Evolutionary conservation across 495 filamentous ascomycete species (phyloP), one percentile per base, ranked within the genome.

Genomic region (Echria macrotheca): DNA sequence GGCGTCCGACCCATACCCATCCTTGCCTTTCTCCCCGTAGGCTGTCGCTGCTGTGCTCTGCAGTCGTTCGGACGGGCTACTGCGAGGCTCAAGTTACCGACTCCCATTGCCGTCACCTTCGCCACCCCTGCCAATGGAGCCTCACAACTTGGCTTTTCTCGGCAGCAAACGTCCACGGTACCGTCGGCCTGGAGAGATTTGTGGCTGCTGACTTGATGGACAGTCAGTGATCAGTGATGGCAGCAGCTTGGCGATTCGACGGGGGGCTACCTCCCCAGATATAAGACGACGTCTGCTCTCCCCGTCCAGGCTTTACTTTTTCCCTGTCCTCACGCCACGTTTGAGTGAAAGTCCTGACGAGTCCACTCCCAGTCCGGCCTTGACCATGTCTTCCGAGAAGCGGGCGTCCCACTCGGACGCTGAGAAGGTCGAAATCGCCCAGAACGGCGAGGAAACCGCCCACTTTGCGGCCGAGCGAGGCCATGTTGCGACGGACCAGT

Each of bases 401-500:
- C 31, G 28, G 39, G n/a, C 37, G 47, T 50, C 47, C 15, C n/a
- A n/a, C n/a, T 12, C 28, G 10, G 47, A 43, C 37, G 47, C 28
- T 28, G 54, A 44, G 24, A 54, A 56, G 31, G 47, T 24, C 8
- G 48, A 31, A 8, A 32, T 23, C n/a, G 17, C 23, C 25, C 46
- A 50, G 38, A 19, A 15, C 32, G 41, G 11, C 12, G 44, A 33
- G 17, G n/a, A n/a, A n/a, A 38, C 11, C 24, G 35, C 36, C 11
- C 72, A 74, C 51, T 65, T 69, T 44, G 73, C 69, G 17, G 81
- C 79, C n/a, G 80, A 77, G 54, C 65, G 71, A 14, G 81, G 82
- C 17, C 71, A 78, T 44, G 69, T 66, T 1, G 82, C 80, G 4
- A 84, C 82, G 0, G 82, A 87, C 51, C 69, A 73, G 75, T 81